These are phyloP conservation scores for Talaromyces sp. DNA, from an alignment of 2,329 filamentous ascomycete genomes.

Conservation along the genomic window DNA sequence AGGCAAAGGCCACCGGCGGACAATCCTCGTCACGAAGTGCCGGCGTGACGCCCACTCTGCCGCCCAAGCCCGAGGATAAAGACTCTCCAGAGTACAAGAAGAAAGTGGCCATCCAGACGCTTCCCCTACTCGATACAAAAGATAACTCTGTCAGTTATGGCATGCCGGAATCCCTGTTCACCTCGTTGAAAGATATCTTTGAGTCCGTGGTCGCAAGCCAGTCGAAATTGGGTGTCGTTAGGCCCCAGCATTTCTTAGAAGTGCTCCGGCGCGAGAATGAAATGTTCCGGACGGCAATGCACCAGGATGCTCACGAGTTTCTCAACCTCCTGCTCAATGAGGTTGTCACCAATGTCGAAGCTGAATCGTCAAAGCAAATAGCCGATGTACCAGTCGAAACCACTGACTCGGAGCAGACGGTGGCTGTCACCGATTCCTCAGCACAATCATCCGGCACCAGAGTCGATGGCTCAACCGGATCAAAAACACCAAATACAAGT, in stretches of 20 bases:
- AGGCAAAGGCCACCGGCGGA: slow-evolving; percentile 36
- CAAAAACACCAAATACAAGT: slow-evolving; percentile 60
- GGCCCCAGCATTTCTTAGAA: slow-evolving; percentile 87
- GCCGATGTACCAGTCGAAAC: slow-evolving; percentile 47
- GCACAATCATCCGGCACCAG: slow-evolving; percentile 17
- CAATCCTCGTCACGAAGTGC: slow-evolving; percentile 37
- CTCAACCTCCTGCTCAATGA: slow-evolving; percentile 93
- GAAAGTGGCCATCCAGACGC: slow-evolving; percentile 83
- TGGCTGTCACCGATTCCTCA: slow-evolving; percentile 34
- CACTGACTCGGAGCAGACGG: slow-evolving; percentile 43
- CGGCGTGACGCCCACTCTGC: slow-evolving; percentile 51
- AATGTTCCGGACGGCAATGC: slow-evolving; percentile 95
- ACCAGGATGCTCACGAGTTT: slow-evolving; percentile 97
- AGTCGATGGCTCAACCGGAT: slow-evolving; percentile 24
- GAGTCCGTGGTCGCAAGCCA: slow-evolving; percentile 77
- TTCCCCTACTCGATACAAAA: slow-evolving; percentile 80
- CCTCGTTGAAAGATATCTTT: slow-evolving; percentile 93
- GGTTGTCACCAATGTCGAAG: slow-evolving; percentile 88
- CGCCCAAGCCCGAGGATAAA: slow-evolving; percentile 78
- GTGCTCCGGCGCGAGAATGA: slow-evolving; percentile 93
- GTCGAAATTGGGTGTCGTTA: slow-evolving; percentile 81
- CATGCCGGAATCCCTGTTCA: slow-evolving; percentile 94
- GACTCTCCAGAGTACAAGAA: slow-evolving; percentile 98
- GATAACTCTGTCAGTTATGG: slow-evolving; percentile 76
- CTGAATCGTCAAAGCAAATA: slow-evolving; percentile 55